phyloP scores from a whole-genome alignment of 306 rosid genomes.

The Pterocarpus macrocarpus region DNA sequence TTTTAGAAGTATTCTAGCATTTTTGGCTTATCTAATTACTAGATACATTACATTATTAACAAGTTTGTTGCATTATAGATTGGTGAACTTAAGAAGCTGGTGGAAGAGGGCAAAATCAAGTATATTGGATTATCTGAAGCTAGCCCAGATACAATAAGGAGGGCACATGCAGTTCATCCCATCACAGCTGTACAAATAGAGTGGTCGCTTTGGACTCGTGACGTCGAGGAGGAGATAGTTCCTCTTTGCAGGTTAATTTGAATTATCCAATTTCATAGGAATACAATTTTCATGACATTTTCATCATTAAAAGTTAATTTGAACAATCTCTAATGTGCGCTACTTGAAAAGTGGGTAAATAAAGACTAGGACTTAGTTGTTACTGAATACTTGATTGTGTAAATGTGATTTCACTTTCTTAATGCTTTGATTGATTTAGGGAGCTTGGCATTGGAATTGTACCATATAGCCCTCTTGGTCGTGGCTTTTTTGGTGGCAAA shows the following conservation, averaged over 20 bases:
- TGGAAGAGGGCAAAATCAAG: conserved; percentile 78
- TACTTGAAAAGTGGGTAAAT: background rate
- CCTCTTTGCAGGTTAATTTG: conserved; percentile 75
- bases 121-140: conserved; percentile 85
- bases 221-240: conserved; percentile 70
- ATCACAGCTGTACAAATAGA: conserved; percentile 80
- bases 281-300: background rate
- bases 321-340: background rate
- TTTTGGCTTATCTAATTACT: background rate
- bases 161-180: conserved; percentile 90
- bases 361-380: background rate
- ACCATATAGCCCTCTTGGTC: conserved; percentile 84
- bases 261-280: background rate
- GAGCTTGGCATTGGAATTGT: conserved; percentile 77
- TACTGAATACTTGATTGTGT: background rate
- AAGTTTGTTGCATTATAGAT: conserved; percentile 52
- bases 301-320: background rate
- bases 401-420: background rate
- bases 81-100: conserved; percentile 79
- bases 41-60: background rate
- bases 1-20: background rate
- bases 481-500: conserved; percentile 86
- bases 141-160: conserved; percentile 74
- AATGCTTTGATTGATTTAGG: conserved; percentile 49
- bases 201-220: conserved; percentile 89